Evolutionary conservation across 2,329 filamentous ascomycete genomes (phyloP).

Genomic region (Furcasterigmium furcatum): DNA sequence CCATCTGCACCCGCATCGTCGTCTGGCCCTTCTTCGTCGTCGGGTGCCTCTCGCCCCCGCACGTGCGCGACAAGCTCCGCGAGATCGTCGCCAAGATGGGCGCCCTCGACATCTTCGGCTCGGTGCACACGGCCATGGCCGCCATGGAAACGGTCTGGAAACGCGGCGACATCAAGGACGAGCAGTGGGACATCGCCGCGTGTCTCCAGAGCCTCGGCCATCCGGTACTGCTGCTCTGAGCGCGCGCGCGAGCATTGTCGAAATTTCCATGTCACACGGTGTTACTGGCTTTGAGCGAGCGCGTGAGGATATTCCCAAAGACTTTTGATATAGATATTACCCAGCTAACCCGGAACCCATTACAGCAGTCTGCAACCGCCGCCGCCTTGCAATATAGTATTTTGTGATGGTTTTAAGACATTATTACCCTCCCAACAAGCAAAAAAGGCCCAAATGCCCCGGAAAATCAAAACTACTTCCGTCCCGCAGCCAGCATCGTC

Average conservation of each 20-base stretch:
- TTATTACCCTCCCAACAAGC: no score
- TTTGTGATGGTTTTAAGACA: no score
- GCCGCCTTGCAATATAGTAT: no score
- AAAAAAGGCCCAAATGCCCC: no score
- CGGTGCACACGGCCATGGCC: conserved; percentile 35
- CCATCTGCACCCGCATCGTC: conserved; percentile 33
- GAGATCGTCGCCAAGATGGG: conserved; percentile 36
- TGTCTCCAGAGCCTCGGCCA: conserved; percentile 38
- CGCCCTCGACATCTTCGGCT: conserved; percentile 40
- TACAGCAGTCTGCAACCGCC: conserved; percentile 2
- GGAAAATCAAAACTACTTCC: no score
- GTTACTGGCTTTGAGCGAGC: no score
- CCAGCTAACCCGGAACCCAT: not conserved
- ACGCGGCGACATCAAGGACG: conserved; percentile 30
- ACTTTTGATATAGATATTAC: conserved; percentile 14
- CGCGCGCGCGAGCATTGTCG: no score
- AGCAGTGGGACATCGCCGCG: conserved; percentile 39
- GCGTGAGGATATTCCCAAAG: no score
- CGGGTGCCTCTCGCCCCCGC: conserved; percentile 33
- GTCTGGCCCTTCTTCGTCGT: conserved; percentile 39
- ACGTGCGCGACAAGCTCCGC: conserved; percentile 38
- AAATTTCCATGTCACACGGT: no score
- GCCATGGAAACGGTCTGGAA: conserved; percentile 46
- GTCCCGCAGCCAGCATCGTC: conserved; percentile 20
- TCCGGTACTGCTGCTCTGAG: conserved; percentile 31